Evolutionary conservation across 306 rosid species (phyloP), one percentile per base, ranked within the genome.

Genomic region (Quercus wislizeni): DNA sequence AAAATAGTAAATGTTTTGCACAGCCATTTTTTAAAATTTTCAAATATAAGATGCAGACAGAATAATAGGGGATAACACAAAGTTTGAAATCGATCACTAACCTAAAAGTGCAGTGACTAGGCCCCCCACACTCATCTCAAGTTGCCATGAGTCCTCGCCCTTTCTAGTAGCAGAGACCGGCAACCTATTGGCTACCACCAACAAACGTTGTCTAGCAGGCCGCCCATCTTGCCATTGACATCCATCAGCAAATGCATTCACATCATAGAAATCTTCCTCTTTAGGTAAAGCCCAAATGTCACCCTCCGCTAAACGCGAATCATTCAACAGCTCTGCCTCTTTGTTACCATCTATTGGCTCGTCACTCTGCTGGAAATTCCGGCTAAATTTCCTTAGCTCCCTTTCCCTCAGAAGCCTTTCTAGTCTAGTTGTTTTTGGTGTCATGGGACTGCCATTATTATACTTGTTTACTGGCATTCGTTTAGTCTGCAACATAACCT

Each of bases 81-180:
- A 62, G 31, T 74, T 69, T 76, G 67, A 41, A 41, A 74, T 49
- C 35, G 35, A 61, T 78, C 74, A 86, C 84, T 74, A 89, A 87
- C 98, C 99, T 91, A 92, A 83, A 82, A 94, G 97, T 83, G 99
- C 97, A 90, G 88, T 94, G 86, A 94, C 99, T 78, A 92, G 89
- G 31, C 99, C 99, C 14, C 99, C 99, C 1, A 85, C 97, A 77
- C 97, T 94, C 55, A 91, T 87, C 83, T 94, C 95, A 72, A 94
- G 97, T 52, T 87, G 94, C 93, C 90, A 94, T 55, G 91, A 86
- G 33, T 91, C 97, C 81, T 86, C 92, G 35, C 97, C 92, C 90
- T 43, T 87, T 76, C 99, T 88, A 55, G 88, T 88, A 35, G 99
- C 99, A 57, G 99, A 94, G 49, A 94, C 97, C 23, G 99, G 97